Percentiles rank a stretch among this genome's conserved stretches.
phyloP scores from a whole-genome alignment of 1,284 basidiomycete species.

The Ustilago esculenta region DNA sequence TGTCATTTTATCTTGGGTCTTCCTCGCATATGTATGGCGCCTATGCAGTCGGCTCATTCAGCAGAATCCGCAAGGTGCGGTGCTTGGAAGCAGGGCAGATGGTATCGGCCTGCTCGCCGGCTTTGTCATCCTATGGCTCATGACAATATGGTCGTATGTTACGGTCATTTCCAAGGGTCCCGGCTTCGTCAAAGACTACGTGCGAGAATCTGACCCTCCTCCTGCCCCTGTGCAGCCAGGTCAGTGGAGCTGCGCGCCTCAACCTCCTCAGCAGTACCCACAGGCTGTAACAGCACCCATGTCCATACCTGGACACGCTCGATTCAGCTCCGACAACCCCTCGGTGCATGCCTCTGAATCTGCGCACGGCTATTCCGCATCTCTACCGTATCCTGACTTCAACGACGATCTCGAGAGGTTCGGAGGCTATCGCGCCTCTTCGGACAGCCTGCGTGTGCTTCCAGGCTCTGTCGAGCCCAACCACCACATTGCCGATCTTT shows the following conservation, averaged over 20 bases:
- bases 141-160: slow-evolving; percentile 60
- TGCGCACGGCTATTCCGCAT: not conserved
- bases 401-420: slow-evolving; percentile 34
- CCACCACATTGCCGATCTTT: slow-evolving; percentile 5
- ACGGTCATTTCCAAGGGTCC: slow-evolving; percentile 52
- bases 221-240: not conserved
- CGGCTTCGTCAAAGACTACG: slow-evolving; percentile 57
- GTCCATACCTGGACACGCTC: slow-evolving; percentile 12
- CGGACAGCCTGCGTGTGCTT: slow-evolving; percentile 44
- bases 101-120: slow-evolving; percentile 56
- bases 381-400: slow-evolving; percentile 29
- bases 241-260: not conserved
- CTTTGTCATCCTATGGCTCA: slow-evolving; percentile 55
- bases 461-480: slow-evolving; percentile 40
- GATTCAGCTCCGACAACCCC: not conserved
- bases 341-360: not conserved
- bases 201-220: slow-evolving; percentile 32
- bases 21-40: slow-evolving; percentile 54
- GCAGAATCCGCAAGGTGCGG: slow-evolving; percentile 22
- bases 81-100: slow-evolving; percentile 30
- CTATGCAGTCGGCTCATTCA: slow-evolving; percentile 48
- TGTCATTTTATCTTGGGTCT: slow-evolving; percentile 58
- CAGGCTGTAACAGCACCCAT: slow-evolving; percentile 11
- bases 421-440: slow-evolving; percentile 29
- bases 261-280: not conserved